Evolutionary conservation across 768 basidiomycete genomes (phyloP).

Genomic region (Leucocoprinus sp.): DNA sequence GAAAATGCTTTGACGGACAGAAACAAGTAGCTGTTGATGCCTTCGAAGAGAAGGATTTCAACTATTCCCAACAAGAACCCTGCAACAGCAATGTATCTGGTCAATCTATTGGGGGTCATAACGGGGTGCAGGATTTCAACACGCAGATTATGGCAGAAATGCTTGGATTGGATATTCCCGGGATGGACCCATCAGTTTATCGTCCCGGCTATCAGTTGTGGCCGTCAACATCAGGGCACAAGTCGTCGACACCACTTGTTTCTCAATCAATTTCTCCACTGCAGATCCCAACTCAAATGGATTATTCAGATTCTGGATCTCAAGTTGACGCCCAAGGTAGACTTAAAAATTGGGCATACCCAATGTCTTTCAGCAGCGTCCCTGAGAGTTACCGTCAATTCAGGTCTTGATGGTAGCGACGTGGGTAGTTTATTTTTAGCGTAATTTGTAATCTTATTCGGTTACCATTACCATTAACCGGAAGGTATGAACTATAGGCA

Average conservation of each 20-base stretch:
- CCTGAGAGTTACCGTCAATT: slow-evolving; percentile 10
- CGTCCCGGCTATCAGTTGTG: slow-evolving; percentile 61
- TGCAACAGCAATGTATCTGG: slow-evolving; percentile 14
- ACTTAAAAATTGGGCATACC: slow-evolving; percentile 7
- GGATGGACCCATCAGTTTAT: slow-evolving; percentile 51
- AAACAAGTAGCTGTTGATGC: slow-evolving; percentile 58
- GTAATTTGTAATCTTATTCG: slow-evolving; percentile 6
- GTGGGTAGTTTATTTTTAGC: not conserved
- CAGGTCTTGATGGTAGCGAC: not conserved
- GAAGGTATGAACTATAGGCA: no score
- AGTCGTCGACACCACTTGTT: not conserved
- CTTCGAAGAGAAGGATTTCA: slow-evolving; percentile 46
- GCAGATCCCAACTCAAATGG: not conserved
- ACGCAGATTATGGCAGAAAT: slow-evolving; percentile 66
- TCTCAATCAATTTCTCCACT: slow-evolving; percentile 2
- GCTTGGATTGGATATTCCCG: slow-evolving; percentile 59
- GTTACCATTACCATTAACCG: not conserved
- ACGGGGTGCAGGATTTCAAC: slow-evolving; percentile 55
- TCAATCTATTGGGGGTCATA: slow-evolving; percentile 20
- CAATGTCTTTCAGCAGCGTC: not conserved
- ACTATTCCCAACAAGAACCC: slow-evolving; percentile 37
- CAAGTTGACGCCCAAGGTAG: not conserved
- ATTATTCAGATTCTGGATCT: not conserved
- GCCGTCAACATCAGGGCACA: slow-evolving; percentile 30
- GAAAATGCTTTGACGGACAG: slow-evolving; percentile 16